A percentile compares a stretch with the other conserved stretches of the same genome.
phyloP scores from a whole-genome alignment of 164 flowering plant genomes.

The Stephania yunnanensis region DNA sequence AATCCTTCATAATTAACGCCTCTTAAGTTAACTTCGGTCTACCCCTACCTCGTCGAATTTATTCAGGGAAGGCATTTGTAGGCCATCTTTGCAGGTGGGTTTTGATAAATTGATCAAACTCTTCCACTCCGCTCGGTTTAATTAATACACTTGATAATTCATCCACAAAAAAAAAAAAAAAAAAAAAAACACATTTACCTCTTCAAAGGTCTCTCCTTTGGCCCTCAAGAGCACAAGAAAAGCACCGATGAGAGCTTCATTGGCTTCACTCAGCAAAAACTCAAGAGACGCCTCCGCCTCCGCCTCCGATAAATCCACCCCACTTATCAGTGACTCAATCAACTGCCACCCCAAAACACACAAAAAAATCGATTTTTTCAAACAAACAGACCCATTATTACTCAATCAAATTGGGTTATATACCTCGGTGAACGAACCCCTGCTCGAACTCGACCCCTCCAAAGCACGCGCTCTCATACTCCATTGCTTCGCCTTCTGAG shows the following conservation, averaged over 20 bases:
- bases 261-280: constrained; percentile 53
- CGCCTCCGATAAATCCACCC: constrained; percentile 66
- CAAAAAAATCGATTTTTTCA: neutral
- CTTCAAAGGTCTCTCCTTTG: constrained; percentile 92
- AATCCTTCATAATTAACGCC: too few relatives aligned
- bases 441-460: constrained; percentile 4
- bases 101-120: too few relatives aligned
- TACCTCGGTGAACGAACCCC: constrained; percentile 18
- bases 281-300: constrained; percentile 80
- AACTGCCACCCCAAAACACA: constrained; percentile 34
- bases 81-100: too few relatives aligned
- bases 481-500: neutral
- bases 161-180: too few relatives aligned
- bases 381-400: neutral
- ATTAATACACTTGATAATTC: too few relatives aligned
- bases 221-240: constrained; percentile 88
- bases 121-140: too few relatives aligned
- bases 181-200: constrained; percentile 33
- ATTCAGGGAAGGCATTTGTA: too few relatives aligned
- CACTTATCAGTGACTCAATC: constrained; percentile 59
- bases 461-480: neutral
- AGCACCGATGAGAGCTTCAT: constrained; percentile 79
- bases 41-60: too few relatives aligned
- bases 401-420: neutral
- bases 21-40: too few relatives aligned